Conservation (phyloP, 345 rosid genomes). For the Carallia pectinifolia region DNA sequence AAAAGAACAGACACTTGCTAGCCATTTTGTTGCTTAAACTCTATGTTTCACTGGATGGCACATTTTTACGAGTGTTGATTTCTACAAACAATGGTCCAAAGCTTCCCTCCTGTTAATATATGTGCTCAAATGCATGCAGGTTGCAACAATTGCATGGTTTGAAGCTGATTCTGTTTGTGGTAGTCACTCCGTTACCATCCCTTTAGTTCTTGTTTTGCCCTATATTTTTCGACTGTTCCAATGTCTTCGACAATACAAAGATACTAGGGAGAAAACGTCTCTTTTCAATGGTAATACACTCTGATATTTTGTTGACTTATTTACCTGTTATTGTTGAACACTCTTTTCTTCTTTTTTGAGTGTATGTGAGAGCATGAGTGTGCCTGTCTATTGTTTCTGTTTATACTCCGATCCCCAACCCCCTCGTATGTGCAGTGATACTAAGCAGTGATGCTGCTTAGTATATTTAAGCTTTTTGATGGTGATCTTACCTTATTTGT, state of each 20-base stretch:
- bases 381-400: too few relatives aligned
- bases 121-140: constrained; percentile 48
- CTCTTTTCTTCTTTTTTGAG: background rate
- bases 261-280: constrained; percentile 67
- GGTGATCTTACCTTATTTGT: too few relatives aligned
- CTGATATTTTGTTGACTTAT: background rate
- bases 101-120: constrained; percentile 4
- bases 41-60: too few relatives aligned
- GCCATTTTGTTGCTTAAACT: background rate
- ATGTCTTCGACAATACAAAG: constrained; percentile 91
- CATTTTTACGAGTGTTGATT: too few relatives aligned
- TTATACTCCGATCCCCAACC: too few relatives aligned
- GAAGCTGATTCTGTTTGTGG: constrained; percentile 99
- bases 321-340: background rate
- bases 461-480: too few relatives aligned
- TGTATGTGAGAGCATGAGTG: too few relatives aligned
- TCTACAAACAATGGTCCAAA: too few relatives aligned
- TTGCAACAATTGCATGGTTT: constrained; percentile 98
- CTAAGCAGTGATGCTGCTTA: too few relatives aligned
- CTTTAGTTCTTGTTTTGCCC: constrained; percentile 91
- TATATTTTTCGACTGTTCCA: constrained; percentile 86
- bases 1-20: background rate
- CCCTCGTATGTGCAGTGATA: too few relatives aligned
- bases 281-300: constrained; percentile 66
- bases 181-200: constrained; percentile 86